Evolutionary conservation across 2,329 filamentous ascomycete genomes (phyloP).

Genomic region (Exophiala viscosa): DNA sequence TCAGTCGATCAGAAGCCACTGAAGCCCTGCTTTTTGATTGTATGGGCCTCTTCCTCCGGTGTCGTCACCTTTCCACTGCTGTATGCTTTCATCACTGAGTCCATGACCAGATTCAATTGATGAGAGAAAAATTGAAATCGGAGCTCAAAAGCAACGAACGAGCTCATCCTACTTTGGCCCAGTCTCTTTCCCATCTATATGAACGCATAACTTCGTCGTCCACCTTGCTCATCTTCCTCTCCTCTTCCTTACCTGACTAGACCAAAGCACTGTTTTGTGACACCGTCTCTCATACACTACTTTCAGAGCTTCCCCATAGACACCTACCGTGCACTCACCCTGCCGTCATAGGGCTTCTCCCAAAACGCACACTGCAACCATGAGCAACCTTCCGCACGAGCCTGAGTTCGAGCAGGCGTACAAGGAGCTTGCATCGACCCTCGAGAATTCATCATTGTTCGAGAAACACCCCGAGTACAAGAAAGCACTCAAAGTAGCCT

Average conservation of each 20-base stretch:
- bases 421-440: constrained; percentile 90
- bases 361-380: constrained; percentile 34
- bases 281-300: neutral
- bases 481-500: constrained; percentile 79
- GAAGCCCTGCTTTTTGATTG: too few species aligned
- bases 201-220: neutral
- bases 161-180: neutral
- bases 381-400: constrained; percentile 82
- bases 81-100: too few species aligned
- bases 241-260: neutral
- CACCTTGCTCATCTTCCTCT: neutral
- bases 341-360: neutral
- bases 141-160: neutral
- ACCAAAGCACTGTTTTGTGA: neutral
- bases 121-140: neutral
- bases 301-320: neutral
- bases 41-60: neutral
- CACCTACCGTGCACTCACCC: neutral
- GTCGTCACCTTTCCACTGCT: neutral
- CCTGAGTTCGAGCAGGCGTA: constrained; percentile 99
- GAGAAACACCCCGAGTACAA: constrained; percentile 91
- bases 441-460: constrained; percentile 92
- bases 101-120: too few species aligned
- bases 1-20: too few species aligned
- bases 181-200: neutral